Conservation (phyloP, 2,329 filamentous ascomycete genomes). For the Xylaria sp. region DNA sequence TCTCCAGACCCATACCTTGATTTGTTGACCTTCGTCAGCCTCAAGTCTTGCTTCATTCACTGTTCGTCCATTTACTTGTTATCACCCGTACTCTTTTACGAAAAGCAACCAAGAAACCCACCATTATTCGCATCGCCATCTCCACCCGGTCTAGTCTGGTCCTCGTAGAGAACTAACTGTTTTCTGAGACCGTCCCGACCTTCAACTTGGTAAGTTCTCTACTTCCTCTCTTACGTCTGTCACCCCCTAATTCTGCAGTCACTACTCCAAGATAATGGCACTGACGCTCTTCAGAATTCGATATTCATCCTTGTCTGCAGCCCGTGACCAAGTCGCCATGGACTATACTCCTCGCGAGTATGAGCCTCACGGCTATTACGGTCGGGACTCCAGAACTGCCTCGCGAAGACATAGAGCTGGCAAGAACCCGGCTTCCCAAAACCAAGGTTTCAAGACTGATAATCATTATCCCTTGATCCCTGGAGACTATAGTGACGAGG, state of each 20-base stretch:
- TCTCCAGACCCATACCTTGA: neutral
- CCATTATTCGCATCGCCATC: neutral
- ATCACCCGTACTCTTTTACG: too few relatives aligned
- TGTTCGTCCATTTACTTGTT: neutral
- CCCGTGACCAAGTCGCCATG: neutral
- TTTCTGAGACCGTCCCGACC: neutral
- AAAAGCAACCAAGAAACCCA: neutral
- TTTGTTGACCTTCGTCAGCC: neutral
- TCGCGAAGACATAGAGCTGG: neutral
- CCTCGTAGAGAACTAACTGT: neutral
- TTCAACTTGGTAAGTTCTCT: constrained; percentile 16
- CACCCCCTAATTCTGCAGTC: too few relatives aligned
- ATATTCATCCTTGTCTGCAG: neutral
- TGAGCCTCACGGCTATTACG: neutral
- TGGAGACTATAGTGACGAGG: too few relatives aligned
- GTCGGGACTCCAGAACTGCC: neutral
- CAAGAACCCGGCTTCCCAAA: neutral
- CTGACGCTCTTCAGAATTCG: neutral
- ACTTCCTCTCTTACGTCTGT: neutral
- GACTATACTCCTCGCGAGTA: neutral
- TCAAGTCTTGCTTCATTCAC: neutral
- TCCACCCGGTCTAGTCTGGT: neutral
- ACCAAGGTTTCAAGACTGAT: neutral
- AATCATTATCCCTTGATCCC: neutral
- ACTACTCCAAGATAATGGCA: neutral